Conservation (phyloP, 106 monocot genomes). For the Triglochin maritima region DNA sequence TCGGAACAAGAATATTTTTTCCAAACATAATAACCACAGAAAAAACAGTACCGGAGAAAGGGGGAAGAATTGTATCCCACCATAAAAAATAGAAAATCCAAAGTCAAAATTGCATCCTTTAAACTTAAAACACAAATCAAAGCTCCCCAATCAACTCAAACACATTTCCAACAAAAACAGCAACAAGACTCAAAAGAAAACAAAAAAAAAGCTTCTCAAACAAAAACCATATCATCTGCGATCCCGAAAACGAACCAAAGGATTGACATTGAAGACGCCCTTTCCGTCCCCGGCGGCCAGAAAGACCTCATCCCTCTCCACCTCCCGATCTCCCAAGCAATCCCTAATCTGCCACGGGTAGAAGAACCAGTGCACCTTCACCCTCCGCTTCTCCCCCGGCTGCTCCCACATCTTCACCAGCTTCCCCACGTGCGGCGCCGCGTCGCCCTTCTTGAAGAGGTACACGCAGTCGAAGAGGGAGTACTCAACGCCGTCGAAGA, state of each 20-base stretch:
- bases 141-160: no score
- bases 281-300: constrained; percentile 43
- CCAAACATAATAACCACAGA: no score
- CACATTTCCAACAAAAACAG: no score
- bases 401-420: constrained; percentile 75
- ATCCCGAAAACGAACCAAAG: constrained; percentile 37
- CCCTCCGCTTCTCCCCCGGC: constrained; percentile 23
- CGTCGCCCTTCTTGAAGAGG: constrained; percentile 39
- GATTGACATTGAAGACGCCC: constrained; percentile 55
- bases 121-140: no score
- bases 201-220: no score
- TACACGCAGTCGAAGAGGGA: constrained; percentile 60
- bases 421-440: constrained; percentile 56
- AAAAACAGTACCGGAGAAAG: no score
- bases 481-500: constrained; percentile 35
- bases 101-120: no score
- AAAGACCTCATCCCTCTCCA: constrained; percentile 49
- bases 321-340: constrained; percentile 48
- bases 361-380: constrained; percentile 78
- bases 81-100: no score
- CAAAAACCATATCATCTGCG: background rate
- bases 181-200: no score
- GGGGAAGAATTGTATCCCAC: no score
- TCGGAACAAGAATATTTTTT: no score
- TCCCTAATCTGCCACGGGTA: constrained; percentile 32